phyloP scores from a whole-genome alignment of 1,139 yeast species.

The Nematodospora anomalae region DNA sequence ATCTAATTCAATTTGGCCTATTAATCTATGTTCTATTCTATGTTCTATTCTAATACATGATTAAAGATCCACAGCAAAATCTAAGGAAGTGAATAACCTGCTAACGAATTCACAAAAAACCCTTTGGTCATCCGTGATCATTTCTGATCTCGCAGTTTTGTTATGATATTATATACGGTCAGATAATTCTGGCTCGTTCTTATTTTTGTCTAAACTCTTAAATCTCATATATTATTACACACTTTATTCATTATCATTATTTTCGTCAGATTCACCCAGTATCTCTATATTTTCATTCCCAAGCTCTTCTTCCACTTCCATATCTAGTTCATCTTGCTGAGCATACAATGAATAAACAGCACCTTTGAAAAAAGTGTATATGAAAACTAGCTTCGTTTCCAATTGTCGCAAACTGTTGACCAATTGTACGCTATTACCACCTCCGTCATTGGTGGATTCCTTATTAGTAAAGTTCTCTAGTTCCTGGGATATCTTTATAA shows the following conservation, averaged over 20 bases:
- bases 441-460: constrained; percentile 10
- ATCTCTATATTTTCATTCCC: constrained; percentile 1
- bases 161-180: no score
- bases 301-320: constrained; percentile 7
- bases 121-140: no score
- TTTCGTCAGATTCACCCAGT: constrained; percentile 5
- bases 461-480: constrained; percentile 28
- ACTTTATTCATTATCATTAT: background rate
- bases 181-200: no score
- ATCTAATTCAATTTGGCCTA: no score
- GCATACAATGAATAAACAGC: constrained; percentile 59
- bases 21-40: no score
- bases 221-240: background rate
- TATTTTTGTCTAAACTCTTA: no score
- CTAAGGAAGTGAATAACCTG: no score
- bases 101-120: no score
- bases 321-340: constrained; percentile 15
- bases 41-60: no score
- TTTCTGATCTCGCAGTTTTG: no score
- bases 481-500: constrained; percentile 35
- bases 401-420: constrained; percentile 53
- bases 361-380: constrained; percentile 65
- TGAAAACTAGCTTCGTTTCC: constrained; percentile 63
- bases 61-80: no score
- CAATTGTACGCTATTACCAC: constrained; percentile 28